These are phyloP conservation scores for Chrysanthemum makinoi DNA, from an alignment of 129 eudicot genomes.

Conservation along the genomic window DNA sequence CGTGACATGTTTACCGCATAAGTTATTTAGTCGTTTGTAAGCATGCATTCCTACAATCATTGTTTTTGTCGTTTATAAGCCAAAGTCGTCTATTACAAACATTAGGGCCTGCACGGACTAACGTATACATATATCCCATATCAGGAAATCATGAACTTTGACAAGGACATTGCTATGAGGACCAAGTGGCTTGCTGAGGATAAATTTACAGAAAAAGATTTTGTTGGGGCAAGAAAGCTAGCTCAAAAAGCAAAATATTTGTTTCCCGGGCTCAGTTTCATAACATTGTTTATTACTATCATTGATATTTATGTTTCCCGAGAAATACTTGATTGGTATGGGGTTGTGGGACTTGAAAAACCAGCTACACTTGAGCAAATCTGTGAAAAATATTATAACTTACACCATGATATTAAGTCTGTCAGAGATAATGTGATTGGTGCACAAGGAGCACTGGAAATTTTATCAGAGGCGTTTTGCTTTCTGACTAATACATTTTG, in stretches of 20 bases:
- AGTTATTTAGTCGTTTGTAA: neutral
- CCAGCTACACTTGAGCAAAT: neutral
- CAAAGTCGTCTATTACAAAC: too few relatives aligned
- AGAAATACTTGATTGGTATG: conserved; percentile 10
- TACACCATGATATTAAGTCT: neutral
- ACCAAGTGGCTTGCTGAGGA: neutral
- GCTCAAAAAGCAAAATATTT: conserved; percentile 6
- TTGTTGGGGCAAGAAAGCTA: neutral
- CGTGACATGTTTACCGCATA: too few relatives aligned
- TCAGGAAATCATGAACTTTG: conserved; percentile 12
- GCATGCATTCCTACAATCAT: neutral
- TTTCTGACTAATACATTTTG: conserved; percentile 10
- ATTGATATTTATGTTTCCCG: neutral
- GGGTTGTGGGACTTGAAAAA: neutral
- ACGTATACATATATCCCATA: neutral
- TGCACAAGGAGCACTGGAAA: conserved; percentile 23
- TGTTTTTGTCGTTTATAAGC: too few relatives aligned
- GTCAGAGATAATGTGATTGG: conserved; percentile 7
- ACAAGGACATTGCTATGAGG: neutral
- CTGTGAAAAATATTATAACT: conserved; percentile 8
- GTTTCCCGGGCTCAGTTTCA: conserved; percentile 4
- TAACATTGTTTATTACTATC: conserved; percentile 2
- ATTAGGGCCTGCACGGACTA: too few relatives aligned
- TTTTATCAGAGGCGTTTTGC: conserved; percentile 21
- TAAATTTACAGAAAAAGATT: conserved; percentile 6